A percentile compares a stretch with the other conserved stretches of the same genome.
Conservation (phyloP, 2,329 filamentous ascomycete genomes). For the Didymellaceae sp. region DNA sequence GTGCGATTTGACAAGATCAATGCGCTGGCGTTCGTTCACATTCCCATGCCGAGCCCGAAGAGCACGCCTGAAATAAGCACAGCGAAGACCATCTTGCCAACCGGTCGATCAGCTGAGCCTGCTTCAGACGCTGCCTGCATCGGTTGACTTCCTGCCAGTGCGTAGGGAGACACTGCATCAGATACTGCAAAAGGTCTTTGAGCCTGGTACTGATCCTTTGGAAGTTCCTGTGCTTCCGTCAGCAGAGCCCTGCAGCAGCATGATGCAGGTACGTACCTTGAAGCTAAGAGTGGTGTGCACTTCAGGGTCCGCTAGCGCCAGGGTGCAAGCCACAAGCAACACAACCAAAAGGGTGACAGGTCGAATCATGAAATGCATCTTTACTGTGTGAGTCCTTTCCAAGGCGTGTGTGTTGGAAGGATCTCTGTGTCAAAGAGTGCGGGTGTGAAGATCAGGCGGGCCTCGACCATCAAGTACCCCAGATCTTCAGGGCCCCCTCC, state of each 20-base stretch:
- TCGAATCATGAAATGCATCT: slow-evolving; percentile 3
- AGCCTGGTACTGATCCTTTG: not conserved
- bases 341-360: not conserved
- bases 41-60: slow-evolving; percentile 17
- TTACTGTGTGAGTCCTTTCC: not conserved
- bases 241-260: not conserved
- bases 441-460: not conserved
- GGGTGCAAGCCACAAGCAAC: slow-evolving; percentile 3
- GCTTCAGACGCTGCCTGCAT: slow-evolving; percentile 19
- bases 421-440: not conserved
- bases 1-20: too few species aligned
- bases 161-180: not conserved
- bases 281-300: not conserved
- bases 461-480: slow-evolving; percentile 15
- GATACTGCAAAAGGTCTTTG: slow-evolving; percentile 2
- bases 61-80: slow-evolving; percentile 10
- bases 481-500: slow-evolving; percentile 10
- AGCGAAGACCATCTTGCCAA: slow-evolving; percentile 11
- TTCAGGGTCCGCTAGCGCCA: slow-evolving; percentile 4
- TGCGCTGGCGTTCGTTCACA: not conserved
- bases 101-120: slow-evolving; percentile 8
- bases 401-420: not conserved
- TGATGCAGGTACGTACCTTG: not conserved
- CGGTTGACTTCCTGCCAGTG: not conserved
- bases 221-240: not conserved